Evolutionary conservation across 1,284 basidiomycete genomes (phyloP).

Genomic region (Chalciporus sp.): DNA sequence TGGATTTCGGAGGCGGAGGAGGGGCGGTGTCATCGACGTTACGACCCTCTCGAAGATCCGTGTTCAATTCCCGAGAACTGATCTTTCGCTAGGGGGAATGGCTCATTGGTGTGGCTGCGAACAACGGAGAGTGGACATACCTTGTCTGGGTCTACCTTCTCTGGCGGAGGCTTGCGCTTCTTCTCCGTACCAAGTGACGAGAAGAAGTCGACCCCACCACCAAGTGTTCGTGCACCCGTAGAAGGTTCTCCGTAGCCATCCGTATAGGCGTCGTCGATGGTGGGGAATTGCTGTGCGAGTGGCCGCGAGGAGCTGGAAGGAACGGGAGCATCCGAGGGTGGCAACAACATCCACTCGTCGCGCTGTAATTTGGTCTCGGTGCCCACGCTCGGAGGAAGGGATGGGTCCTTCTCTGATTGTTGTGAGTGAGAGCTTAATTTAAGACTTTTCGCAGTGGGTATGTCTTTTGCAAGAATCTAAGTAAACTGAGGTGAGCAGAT

Average conservation of each 20-base stretch:
- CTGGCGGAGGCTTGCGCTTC: conserved; percentile 64
- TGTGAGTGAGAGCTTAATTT: conserved; percentile 63
- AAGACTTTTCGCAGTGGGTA: conserved; percentile 80
- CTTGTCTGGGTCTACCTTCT: conserved; percentile 73
- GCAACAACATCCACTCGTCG: conserved; percentile 91
- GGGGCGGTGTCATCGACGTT: conserved; percentile 58
- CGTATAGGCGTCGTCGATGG: conserved; percentile 55
- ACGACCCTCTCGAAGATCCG: conserved; percentile 61
- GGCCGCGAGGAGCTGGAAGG: conserved; percentile 29
- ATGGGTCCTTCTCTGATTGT: conserved; percentile 42
- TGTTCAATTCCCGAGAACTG: conserved; percentile 82
- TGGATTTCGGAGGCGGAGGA: conserved; percentile 49
- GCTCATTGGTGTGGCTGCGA: not conserved
- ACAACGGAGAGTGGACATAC: conserved; percentile 38
- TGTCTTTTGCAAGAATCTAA: conserved; percentile 67
- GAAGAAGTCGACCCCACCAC: conserved; percentile 81
- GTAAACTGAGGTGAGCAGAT: conserved; percentile 5
- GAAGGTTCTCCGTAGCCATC: conserved; percentile 73
- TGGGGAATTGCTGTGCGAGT: conserved; percentile 28
- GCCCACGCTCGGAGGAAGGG: conserved; percentile 45
- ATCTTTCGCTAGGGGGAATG: conserved; percentile 51
- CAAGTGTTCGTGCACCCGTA: conserved; percentile 46
- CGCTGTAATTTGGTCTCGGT: conserved; percentile 61
- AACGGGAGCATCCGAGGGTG: conserved; percentile 33
- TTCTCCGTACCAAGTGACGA: conserved; percentile 77